Evolutionary conservation across 2,329 filamentous ascomycete genomes (phyloP).

Genomic region (Pyrenophora graminea): DNA sequence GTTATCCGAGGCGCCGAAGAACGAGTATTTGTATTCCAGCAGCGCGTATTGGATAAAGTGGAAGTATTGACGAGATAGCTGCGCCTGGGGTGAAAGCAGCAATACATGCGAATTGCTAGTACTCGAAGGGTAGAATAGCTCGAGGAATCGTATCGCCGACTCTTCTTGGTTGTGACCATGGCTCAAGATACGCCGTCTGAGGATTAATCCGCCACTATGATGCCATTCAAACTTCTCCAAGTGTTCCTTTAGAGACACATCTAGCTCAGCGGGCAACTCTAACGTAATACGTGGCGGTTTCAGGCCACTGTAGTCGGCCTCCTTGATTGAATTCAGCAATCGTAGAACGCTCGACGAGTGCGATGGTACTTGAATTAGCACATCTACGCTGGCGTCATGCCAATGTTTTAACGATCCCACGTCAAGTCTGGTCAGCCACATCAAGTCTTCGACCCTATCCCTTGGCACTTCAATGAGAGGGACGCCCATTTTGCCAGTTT

Average conservation of each 20-base stretch:
- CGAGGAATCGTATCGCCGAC: conserved; percentile 74
- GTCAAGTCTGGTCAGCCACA: conserved; percentile 81
- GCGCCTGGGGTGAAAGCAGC: conserved; percentile 78
- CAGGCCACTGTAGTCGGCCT: conserved; percentile 75
- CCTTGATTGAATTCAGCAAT: conserved; percentile 74
- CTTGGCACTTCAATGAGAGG: conserved; percentile 76
- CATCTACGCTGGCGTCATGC: conserved; percentile 78
- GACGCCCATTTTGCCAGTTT: conserved; percentile 57
- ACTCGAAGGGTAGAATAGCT: conserved; percentile 81
- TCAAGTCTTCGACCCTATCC: conserved; percentile 63
- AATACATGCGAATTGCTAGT: conserved; percentile 72
- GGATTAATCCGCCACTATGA: conserved; percentile 61
- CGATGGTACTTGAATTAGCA: conserved; percentile 76
- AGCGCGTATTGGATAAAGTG: conserved; percentile 82
- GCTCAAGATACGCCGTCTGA: conserved; percentile 74
- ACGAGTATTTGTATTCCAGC: conserved; percentile 77
- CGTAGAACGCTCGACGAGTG: conserved; percentile 76
- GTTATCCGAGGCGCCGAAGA: conserved; percentile 51
- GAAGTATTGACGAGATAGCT: conserved; percentile 80
- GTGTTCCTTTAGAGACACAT: conserved; percentile 66
- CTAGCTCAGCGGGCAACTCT: conserved; percentile 75
- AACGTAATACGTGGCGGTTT: conserved; percentile 76
- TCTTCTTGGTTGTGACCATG: conserved; percentile 67
- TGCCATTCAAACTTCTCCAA: conserved; percentile 70
- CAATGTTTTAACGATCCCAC: conserved; percentile 73